These are phyloP conservation scores for Lanmaoa pseudosensibilis DNA, from an alignment of 768 basidiomycete species.

Conservation along the genomic window DNA sequence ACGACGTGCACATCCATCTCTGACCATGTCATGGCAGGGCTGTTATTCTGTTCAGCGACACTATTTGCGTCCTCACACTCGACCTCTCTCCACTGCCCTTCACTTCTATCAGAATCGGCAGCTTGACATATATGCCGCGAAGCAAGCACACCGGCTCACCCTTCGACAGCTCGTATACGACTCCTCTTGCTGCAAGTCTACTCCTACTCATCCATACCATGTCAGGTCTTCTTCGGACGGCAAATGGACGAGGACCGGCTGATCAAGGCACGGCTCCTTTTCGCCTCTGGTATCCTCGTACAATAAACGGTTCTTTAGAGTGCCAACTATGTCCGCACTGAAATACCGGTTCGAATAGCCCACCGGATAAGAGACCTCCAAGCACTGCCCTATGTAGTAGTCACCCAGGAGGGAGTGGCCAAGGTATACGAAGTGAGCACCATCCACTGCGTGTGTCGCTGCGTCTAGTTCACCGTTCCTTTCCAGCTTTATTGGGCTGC, in stretches of 20 bases:
- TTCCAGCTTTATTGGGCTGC: constrained; percentile 80
- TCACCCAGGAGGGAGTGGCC: constrained; percentile 80
- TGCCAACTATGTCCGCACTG: constrained; percentile 88
- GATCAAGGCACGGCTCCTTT: constrained; percentile 54
- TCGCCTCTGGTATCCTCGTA: background rate
- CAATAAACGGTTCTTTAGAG: constrained; percentile 46
- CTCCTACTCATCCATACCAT: constrained; percentile 5
- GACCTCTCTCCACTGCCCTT: constrained; percentile 41
- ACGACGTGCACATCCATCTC: background rate
- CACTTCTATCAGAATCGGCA: constrained; percentile 85
- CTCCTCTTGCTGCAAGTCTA: background rate
- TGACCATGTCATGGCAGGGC: constrained; percentile 29
- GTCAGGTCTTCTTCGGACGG: constrained; percentile 82
- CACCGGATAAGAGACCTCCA: constrained; percentile 88
- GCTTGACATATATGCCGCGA: constrained; percentile 76
- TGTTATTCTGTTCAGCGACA: constrained; percentile 6
- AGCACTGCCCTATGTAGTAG: constrained; percentile 80
- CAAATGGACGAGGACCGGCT: constrained; percentile 77
- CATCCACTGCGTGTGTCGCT: background rate
- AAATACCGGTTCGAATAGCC: constrained; percentile 84
- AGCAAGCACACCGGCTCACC: constrained; percentile 68
- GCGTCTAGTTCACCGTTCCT: constrained; percentile 1
- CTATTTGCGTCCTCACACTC: constrained; percentile 3
- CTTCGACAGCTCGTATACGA: constrained; percentile 71
- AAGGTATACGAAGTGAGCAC: constrained; percentile 79